Evolutionary conservation across 495 filamentous ascomycete genomes (phyloP).

Genomic region (Durotheca rogersii): DNA sequence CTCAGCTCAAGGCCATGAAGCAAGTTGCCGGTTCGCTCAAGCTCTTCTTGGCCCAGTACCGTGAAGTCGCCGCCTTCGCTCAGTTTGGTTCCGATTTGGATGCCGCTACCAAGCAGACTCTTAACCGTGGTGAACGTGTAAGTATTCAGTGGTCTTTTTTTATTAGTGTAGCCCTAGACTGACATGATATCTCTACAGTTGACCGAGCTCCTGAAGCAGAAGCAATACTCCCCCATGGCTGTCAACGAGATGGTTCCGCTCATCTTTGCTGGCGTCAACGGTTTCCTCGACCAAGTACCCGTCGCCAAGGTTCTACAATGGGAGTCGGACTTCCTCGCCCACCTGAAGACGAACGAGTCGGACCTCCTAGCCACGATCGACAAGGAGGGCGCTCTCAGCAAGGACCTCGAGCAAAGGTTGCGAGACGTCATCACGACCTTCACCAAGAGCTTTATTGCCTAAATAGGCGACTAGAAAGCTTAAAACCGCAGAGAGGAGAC

Average conservation of each 20-base stretch:
- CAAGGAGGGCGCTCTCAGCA: slow-evolving; percentile 93
- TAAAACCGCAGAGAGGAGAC: no score
- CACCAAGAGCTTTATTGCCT: slow-evolving; percentile 84
- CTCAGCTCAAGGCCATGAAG: slow-evolving; percentile 99
- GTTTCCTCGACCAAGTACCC: slow-evolving; percentile 82
- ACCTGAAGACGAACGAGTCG: slow-evolving; percentile 85
- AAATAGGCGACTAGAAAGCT: slow-evolving; percentile 39
- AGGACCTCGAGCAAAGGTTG: slow-evolving; percentile 87
- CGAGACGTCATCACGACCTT: slow-evolving; percentile 76
- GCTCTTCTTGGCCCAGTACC: slow-evolving; percentile 99
- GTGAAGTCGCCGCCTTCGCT: slow-evolving; percentile 99
- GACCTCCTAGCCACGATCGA: slow-evolving; percentile 86
- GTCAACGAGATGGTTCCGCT: slow-evolving; percentile 99
- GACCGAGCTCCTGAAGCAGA: slow-evolving; percentile 99
- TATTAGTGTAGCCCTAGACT: slow-evolving; percentile 26
- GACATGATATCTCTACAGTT: slow-evolving; percentile 49
- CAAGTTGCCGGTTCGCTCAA: slow-evolving; percentile 99
- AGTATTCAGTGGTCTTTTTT: slow-evolving; percentile 33
- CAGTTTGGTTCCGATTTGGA: slow-evolving; percentile 99
- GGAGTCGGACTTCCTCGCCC: slow-evolving; percentile 90
- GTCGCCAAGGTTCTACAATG: slow-evolving; percentile 84
- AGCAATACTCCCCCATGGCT: slow-evolving; percentile 98
- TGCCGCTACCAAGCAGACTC: slow-evolving; percentile 97
- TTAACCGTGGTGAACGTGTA: slow-evolving; percentile 97
- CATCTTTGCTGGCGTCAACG: slow-evolving; percentile 99